Percentiles rank a stretch among this genome's conserved stretches.
These are phyloP conservation scores for Penicillium sp. DNA, from an alignment of 2,329 filamentous ascomycete species.

Conservation along the genomic window DNA sequence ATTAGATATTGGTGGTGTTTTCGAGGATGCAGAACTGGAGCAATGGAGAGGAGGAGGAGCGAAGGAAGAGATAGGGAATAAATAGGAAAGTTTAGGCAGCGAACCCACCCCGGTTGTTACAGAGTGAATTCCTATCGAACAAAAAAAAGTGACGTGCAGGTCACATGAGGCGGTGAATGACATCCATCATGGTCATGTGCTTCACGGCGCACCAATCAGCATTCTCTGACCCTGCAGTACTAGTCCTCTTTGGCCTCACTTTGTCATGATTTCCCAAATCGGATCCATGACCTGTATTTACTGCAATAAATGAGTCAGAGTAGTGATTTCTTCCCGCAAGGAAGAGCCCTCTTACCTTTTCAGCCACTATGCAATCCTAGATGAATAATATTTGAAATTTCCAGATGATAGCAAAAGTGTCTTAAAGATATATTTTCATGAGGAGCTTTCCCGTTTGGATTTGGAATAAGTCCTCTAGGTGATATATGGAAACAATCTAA, in stretches of 20 bases:
- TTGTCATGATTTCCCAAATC: background rate
- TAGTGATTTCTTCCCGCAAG: background rate
- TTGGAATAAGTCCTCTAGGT: too few species aligned
- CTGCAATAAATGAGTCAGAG: too few species aligned
- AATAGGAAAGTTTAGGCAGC: conserved; percentile 12
- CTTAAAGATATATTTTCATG: background rate
- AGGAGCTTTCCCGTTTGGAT: too few species aligned
- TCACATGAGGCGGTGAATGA: conserved; percentile 22
- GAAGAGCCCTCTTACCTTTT: too few species aligned
- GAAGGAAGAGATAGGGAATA: background rate
- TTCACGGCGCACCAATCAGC: background rate
- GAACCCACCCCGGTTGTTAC: conserved; percentile 1
- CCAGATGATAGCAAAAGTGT: background rate
- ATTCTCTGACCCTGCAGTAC: background rate
- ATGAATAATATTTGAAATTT: too few species aligned
- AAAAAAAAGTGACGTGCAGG: conserved; percentile 36
- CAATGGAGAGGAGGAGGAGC: background rate
- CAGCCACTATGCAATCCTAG: too few species aligned
- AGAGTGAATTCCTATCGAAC: conserved; percentile 9
- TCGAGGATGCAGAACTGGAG: background rate
- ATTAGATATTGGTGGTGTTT: background rate
- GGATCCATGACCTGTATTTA: too few species aligned
- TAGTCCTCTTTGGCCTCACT: background rate
- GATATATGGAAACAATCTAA: too few species aligned
- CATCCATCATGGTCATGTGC: too few species aligned